These are phyloP conservation scores for Huntiella omanensis DNA, from an alignment of 2,329 filamentous ascomycete genomes.

Conservation along the genomic window DNA sequence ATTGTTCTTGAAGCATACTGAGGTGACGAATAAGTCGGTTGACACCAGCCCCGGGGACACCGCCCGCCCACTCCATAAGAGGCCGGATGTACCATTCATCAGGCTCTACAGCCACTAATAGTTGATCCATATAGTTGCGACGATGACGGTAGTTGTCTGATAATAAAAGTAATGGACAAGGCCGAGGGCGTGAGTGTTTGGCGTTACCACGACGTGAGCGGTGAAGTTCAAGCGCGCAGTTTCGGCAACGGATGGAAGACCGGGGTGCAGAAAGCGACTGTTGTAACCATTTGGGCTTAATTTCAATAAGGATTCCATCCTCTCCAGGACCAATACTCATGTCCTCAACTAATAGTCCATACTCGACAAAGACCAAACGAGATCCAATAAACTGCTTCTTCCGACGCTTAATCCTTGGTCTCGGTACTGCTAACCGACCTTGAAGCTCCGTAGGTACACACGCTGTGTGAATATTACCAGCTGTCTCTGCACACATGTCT, in stretches of 20 bases:
- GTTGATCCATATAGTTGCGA: slow-evolving; percentile 22
- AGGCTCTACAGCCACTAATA: slow-evolving; percentile 8
- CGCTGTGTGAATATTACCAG: slow-evolving; percentile 2
- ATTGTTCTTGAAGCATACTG: slow-evolving; percentile 21
- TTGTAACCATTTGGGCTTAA: slow-evolving; percentile 71
- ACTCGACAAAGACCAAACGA: slow-evolving; percentile 29
- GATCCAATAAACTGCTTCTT: slow-evolving; percentile 28
- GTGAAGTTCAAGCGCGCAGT: slow-evolving; percentile 40
- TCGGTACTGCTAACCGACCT: neutral
- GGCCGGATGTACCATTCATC: slow-evolving; percentile 12
- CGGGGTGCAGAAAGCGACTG: slow-evolving; percentile 55
- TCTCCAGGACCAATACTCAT: slow-evolving; percentile 33
- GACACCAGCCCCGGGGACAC: slow-evolving; percentile 7
- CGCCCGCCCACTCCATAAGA: slow-evolving; percentile 10
- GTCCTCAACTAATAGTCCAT: slow-evolving; percentile 55
- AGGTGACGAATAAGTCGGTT: slow-evolving; percentile 20
- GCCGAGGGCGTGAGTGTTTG: slow-evolving; percentile 29
- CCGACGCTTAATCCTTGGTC: slow-evolving; percentile 15
- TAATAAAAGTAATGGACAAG: slow-evolving; percentile 35
- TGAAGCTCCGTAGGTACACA: slow-evolving; percentile 5
- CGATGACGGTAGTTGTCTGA: slow-evolving; percentile 19
- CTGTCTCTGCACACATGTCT: slow-evolving; percentile 7
- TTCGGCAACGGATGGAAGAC: slow-evolving; percentile 47
- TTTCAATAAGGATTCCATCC: slow-evolving; percentile 37
- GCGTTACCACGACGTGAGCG: slow-evolving; percentile 19